Evolutionary conservation across 1,139 yeast genomes (phyloP), one percentile per base, ranked within the genome.

Genomic region (Hansenula anomala): DNA sequence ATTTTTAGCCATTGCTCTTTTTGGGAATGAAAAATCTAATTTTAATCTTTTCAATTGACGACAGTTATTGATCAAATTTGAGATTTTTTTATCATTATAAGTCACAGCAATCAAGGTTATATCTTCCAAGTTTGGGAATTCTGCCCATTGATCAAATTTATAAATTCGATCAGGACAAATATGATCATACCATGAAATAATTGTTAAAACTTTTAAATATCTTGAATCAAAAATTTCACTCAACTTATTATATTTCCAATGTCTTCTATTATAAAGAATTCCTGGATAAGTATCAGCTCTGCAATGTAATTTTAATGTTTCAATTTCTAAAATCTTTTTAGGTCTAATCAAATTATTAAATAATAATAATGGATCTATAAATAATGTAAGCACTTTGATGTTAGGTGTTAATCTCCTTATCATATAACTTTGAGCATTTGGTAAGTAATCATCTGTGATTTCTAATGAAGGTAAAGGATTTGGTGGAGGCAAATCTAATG

Each of bases 401-500:
- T 42, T 47, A 19, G 27, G 18, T 3, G 36, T 17, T 13, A 61
- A 54, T 36, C 63, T 51, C 28, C 47, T 51, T 16, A 40, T 41
- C 33, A 62, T 40, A 43, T 56, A 60, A 18, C 39, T 41, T 20
- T 46, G 44, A 18, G 59, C 42, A 40, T 52, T 52, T 15, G 60
- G 61, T 30, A 63, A 48, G 47, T 64, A 63, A 18, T 51, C 42
- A 3, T 36, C 36, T 10, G 62, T 52, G 2, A 61, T 59, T 3
- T 54, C 49, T 14, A 51, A 39, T 26, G 59, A 56, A 4, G 69
- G 67, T n/a, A 60, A 39, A 4, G 64, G 51, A 36, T 56, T 52
- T 27, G 70, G 69, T 13, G 72, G 71, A 1, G 71, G 69, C 48
- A 66, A 52, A 41, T 66, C 71, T 28, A 67, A 54, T 37, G 66